phyloP scores from a whole-genome alignment of 2,329 filamentous ascomycete species.

The Plenodomus tracheiphilus region DNA sequence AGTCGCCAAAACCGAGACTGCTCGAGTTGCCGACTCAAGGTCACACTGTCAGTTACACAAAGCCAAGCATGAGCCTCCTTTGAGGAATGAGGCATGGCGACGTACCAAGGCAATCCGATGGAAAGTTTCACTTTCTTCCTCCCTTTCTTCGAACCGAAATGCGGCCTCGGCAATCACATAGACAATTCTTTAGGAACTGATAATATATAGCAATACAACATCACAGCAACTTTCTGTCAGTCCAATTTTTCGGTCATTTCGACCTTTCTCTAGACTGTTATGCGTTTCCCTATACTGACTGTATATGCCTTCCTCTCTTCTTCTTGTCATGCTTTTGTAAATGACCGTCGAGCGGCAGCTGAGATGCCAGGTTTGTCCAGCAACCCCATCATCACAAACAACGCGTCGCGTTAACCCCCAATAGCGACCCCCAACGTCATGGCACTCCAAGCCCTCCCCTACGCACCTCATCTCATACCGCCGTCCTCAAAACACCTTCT shows the following conservation, averaged over 20 bases:
- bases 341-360: neutral
- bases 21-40: neutral
- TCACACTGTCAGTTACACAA: neutral
- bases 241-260: neutral
- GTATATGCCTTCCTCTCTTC: neutral
- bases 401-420: neutral
- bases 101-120: neutral
- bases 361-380: neutral
- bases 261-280: neutral
- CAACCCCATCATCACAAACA: neutral
- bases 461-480: slow-evolving; percentile 2
- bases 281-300: neutral
- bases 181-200: neutral
- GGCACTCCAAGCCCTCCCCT: slow-evolving; percentile 6
- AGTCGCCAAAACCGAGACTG: neutral
- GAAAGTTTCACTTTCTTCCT: neutral
- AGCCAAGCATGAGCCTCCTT: neutral
- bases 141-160: neutral
- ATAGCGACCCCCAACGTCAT: slow-evolving; percentile 17
- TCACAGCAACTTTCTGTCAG: neutral
- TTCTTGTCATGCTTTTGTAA: neutral
- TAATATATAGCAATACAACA: neutral
- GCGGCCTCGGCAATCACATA: neutral
- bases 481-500: slow-evolving; percentile 16
- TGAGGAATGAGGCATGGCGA: neutral